Conservation (phyloP, 1,284 basidiomycete species). For the Waitea zeae region DNA sequence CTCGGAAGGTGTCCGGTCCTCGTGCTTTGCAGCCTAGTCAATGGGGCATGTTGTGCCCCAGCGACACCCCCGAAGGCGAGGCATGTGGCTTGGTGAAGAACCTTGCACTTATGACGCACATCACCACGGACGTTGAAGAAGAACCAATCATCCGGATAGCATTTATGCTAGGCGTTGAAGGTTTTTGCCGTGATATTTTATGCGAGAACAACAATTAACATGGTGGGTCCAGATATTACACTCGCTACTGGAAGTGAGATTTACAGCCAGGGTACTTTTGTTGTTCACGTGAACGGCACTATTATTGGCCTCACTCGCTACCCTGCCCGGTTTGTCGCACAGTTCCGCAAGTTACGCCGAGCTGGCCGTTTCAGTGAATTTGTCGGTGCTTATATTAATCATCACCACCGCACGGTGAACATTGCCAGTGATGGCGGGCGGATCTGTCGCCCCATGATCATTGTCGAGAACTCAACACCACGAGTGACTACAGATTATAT, state of each 20-base stretch:
- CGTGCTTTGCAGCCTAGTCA: constrained; percentile 95
- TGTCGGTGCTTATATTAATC: constrained; percentile 93
- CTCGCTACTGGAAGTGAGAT: constrained; percentile 92
- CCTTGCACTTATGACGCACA: constrained; percentile 98
- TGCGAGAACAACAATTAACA: too few relatives aligned
- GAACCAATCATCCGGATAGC: constrained; percentile 82
- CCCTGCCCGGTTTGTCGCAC: constrained; percentile 74
- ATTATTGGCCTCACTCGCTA: constrained; percentile 88
- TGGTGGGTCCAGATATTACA: constrained; percentile 86
- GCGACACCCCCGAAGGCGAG: constrained; percentile 98
- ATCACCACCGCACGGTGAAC: constrained; percentile 89
- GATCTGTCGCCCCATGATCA: constrained; percentile 97
- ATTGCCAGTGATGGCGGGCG: constrained; percentile 97
- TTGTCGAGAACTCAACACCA: constrained; percentile 75
- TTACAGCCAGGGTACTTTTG: constrained; percentile 80
- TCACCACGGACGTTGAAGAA: constrained; percentile 98
- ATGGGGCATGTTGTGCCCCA: constrained; percentile 98
- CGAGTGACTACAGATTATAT: constrained; percentile 78
- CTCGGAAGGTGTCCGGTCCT: constrained; percentile 95
- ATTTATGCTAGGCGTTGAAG: constrained; percentile 92
- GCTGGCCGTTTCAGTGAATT: constrained; percentile 92
- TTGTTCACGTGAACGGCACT: constrained; percentile 95
- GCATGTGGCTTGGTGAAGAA: constrained; percentile 99
- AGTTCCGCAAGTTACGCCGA: constrained; percentile 85
- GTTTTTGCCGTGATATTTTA: constrained; percentile 25